Conservation (phyloP, 2,329 filamentous ascomycete genomes). For the Aspergillus phoenicis region DNA sequence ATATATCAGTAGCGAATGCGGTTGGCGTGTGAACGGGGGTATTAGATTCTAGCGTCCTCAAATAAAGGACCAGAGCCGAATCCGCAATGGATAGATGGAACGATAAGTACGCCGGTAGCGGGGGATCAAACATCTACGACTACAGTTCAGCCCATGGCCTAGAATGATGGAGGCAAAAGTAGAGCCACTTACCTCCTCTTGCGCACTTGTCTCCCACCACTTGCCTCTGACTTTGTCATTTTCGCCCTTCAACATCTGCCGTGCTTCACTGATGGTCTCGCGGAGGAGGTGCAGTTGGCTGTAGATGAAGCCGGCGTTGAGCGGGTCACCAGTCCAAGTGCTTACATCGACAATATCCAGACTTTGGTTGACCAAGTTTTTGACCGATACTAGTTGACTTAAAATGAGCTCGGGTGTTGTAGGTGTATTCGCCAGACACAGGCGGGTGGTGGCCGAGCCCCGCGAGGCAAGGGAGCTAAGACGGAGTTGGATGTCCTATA, state of each 20-base stretch:
- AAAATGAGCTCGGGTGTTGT: conserved; percentile 63
- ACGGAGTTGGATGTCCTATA: conserved; percentile 73
- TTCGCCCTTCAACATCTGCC: conserved; percentile 59
- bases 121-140: conserved; percentile 59
- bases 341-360: conserved; percentile 82
- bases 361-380: conserved; percentile 77
- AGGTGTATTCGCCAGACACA: conserved; percentile 56
- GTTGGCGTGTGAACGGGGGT: conserved; percentile 60
- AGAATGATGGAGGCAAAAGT: neutral
- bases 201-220: conserved; percentile 59
- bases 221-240: conserved; percentile 52
- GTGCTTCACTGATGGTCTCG: conserved; percentile 65
- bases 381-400: conserved; percentile 69
- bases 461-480: conserved; percentile 58
- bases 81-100: conserved; percentile 72
- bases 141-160: neutral
- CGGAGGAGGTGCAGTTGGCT: conserved; percentile 61
- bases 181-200: conserved; percentile 57
- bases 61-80: conserved; percentile 67
- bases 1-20: conserved; percentile 70
- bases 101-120: conserved; percentile 68
- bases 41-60: conserved; percentile 70
- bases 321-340: conserved; percentile 69
- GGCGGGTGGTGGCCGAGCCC: conserved; percentile 54
- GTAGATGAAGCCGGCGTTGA: conserved; percentile 59